A percentile compares a stretch with the other conserved stretches of the same genome.
Conservation (phyloP, 306 rosid species). For the Cucurbita ficifolia region DNA sequence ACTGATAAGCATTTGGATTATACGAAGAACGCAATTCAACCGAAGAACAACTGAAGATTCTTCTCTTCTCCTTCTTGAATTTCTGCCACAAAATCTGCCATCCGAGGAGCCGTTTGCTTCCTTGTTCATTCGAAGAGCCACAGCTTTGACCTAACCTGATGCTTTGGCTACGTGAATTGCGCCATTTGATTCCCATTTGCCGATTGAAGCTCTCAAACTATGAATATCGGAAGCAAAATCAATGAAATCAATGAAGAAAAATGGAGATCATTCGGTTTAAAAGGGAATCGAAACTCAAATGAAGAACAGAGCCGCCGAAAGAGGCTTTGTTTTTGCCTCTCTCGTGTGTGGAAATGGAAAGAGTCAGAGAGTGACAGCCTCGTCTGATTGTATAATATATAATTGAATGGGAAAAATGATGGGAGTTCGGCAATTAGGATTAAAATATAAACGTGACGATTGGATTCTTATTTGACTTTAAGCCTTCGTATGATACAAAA, state of each 20-base stretch:
- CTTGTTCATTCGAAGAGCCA: background rate
- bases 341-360: background rate
- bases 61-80: conserved; percentile 5
- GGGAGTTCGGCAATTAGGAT: background rate
- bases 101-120: background rate
- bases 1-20: conserved; percentile 1
- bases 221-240: background rate
- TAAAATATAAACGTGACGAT: background rate
- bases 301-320: background rate
- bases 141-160: conserved; percentile 2
- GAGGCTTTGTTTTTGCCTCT: background rate
- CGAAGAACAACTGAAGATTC: background rate
- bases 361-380: background rate
- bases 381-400: background rate
- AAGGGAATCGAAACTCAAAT: background rate
- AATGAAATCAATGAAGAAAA: background rate
- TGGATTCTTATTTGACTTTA: background rate
- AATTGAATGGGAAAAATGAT: background rate
- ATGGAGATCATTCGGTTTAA: background rate
- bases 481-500: background rate
- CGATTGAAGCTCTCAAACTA: background rate
- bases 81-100: conserved; percentile 4
- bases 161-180: conserved; percentile 1
- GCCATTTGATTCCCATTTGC: conserved; percentile 6
- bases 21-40: background rate